These are phyloP conservation scores for Rhodomyrtus psidioides DNA, from an alignment of 441 rosid species.

Conservation along the genomic window DNA sequence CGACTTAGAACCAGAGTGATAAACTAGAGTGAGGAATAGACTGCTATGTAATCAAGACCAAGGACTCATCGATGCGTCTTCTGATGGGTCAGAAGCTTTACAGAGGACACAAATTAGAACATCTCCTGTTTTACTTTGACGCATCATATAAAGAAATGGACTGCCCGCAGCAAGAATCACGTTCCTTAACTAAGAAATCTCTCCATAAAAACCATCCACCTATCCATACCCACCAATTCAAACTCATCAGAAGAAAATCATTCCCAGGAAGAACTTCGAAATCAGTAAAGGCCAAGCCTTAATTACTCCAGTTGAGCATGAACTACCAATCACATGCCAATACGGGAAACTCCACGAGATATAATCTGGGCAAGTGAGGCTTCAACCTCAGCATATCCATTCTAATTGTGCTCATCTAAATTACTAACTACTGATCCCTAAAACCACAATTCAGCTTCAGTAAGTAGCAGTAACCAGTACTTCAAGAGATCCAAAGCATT, in stretches of 20 bases:
- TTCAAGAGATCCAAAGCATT: neutral
- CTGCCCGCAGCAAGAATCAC: neutral
- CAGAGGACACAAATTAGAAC: neutral
- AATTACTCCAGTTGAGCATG: neutral
- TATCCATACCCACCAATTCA: neutral
- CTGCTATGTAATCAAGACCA: neutral
- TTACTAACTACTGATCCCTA: neutral
- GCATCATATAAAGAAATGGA: neutral
- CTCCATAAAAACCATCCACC: neutral
- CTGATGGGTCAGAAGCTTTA: neutral
- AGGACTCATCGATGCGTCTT: neutral
- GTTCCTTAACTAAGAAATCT: neutral
- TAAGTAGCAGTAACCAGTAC: neutral
- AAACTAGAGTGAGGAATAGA: neutral
- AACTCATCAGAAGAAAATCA: neutral
- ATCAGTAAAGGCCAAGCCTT: neutral
- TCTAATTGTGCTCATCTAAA: neutral
- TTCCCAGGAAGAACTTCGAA: neutral
- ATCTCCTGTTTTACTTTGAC: neutral
- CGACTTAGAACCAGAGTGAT: neutral
- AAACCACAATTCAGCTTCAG: neutral
- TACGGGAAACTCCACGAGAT: neutral
- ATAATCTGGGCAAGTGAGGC: neutral
- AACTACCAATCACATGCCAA: neutral
- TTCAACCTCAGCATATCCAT: neutral